Conservation (phyloP, 257 asterid species). For the Linderniella brevidens region DNA sequence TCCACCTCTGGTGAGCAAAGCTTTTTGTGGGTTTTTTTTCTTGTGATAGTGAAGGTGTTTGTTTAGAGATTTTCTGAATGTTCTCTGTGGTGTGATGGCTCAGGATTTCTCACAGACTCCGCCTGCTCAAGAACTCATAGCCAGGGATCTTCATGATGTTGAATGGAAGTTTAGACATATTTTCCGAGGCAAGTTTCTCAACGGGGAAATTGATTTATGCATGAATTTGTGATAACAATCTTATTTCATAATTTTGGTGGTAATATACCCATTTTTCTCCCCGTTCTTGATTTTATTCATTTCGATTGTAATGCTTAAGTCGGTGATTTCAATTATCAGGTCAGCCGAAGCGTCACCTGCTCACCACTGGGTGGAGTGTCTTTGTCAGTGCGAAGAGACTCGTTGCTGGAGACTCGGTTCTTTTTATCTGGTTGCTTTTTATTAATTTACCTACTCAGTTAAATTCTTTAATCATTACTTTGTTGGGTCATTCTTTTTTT, state of each 20-base stretch:
- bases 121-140: conserved; percentile 93
- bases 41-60: conserved; percentile 3
- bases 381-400: conserved; percentile 52
- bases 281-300: too few relatives aligned
- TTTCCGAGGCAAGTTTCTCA: conserved; percentile 62
- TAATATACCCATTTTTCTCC: too few relatives aligned
- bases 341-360: conserved; percentile 55
- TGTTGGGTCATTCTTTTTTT: neutral
- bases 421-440: conserved; percentile 35
- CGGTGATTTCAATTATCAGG: conserved; percentile 17
- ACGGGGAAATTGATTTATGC: neutral
- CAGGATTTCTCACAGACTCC: conserved; percentile 96
- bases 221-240: too few relatives aligned
- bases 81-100: conserved; percentile 9
- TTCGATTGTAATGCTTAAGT: neutral
- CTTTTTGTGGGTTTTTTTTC: conserved; percentile 5
- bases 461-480: neutral
- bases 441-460: neutral
- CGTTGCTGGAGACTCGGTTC: conserved; percentile 47
- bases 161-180: conserved; percentile 99
- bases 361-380: conserved; percentile 53
- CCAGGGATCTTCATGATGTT: conserved; percentile 87
- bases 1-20: conserved; percentile 65
- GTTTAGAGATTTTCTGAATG: neutral
- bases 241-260: too few relatives aligned